Base-by-base conservation (phyloP, 2,329 filamentous ascomycete species). In the Alternaria angustiovoidea region DNA sequence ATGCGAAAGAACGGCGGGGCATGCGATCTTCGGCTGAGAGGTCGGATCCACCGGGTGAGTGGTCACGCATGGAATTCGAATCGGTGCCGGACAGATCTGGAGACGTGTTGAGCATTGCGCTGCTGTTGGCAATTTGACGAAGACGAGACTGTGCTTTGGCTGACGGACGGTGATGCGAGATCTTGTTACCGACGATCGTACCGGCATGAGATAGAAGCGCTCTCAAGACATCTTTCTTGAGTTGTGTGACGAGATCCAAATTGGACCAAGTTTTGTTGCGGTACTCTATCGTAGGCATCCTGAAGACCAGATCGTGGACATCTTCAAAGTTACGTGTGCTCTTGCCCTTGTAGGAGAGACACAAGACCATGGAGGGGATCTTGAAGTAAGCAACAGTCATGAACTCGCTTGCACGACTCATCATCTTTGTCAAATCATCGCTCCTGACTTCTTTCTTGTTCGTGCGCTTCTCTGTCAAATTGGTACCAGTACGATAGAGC, bases 181-280 rank as follows among this genome's bases (percentile, higher is more conserved):
- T 92, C 76, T 99, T 99, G 84, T 99, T 99, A 55, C 94, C 93
- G 51, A 99, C 93, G 68, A 99, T 97, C 58, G 95, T 93, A 36
- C 95, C 95, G 0, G 94, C 94, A 75, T 99, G 95, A 2, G 92
- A 95, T 71, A 99, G 96, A 46, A 99, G 85, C 0, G 95, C 94
- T 73, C 93, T 92, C 75, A 97, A 92, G 4, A 98, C 91, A 47
- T 96, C 94, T 75, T 94, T 96, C 82, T 99, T 98, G 54, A 99
- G 85, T 14, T 93, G 91, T 48, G 98, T 84, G 0, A 94, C 94
- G 9, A 99, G 87, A 73, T 99, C 95, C 7, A 99, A 86, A 76
- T 98, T 99, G 7, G 93, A 97, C 95, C 95, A 99, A 8, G 94
- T 98, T 83, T 99, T 99, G 84, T 99, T 99, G 65, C 93, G 89